Evolutionary conservation across 768 basidiomycete genomes (phyloP).

Genomic region (Tubosaeta sp.): DNA sequence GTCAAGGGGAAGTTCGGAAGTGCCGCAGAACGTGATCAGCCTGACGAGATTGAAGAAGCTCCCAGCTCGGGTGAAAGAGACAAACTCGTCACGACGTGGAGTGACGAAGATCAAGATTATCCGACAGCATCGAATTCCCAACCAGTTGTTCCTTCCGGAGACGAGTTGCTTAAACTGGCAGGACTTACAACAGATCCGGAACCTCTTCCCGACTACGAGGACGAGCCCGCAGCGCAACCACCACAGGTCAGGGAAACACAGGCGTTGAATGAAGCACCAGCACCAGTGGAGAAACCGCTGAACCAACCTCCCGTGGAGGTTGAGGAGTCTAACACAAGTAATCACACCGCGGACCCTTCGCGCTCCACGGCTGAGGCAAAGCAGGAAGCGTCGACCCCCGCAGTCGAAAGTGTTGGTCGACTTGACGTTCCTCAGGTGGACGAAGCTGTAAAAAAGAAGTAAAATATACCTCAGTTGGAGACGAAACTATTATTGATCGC

Average conservation of each 20-base stretch:
- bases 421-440: conserved; percentile 8
- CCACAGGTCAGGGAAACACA: conserved; percentile 3
- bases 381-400: conserved; percentile 12
- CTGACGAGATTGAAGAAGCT: conserved; percentile 19
- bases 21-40: conserved; percentile 12
- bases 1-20: conserved; percentile 42
- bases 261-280: conserved; percentile 1
- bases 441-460: conserved; percentile 27
- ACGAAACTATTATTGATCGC: conserved; percentile 2
- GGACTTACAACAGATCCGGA: conserved; percentile 41
- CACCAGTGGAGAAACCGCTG: neutral
- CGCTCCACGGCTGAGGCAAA: neutral
- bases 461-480: neutral
- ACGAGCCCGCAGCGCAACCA: conserved; percentile 29
- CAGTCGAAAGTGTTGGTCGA: conserved; percentile 3
- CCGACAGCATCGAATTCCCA: conserved; percentile 4
- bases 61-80: conserved; percentile 3
- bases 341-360: neutral
- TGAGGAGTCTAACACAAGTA: conserved; percentile 2
- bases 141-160: conserved; percentile 30
- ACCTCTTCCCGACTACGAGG: conserved; percentile 55
- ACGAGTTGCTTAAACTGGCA: conserved; percentile 48
- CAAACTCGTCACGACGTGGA: conserved; percentile 14
- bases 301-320: conserved; percentile 2
- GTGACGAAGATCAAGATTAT: conserved; percentile 17